phyloP scores from a whole-genome alignment of 257 asterid species.

The Ajuga chamaepitys region DNA sequence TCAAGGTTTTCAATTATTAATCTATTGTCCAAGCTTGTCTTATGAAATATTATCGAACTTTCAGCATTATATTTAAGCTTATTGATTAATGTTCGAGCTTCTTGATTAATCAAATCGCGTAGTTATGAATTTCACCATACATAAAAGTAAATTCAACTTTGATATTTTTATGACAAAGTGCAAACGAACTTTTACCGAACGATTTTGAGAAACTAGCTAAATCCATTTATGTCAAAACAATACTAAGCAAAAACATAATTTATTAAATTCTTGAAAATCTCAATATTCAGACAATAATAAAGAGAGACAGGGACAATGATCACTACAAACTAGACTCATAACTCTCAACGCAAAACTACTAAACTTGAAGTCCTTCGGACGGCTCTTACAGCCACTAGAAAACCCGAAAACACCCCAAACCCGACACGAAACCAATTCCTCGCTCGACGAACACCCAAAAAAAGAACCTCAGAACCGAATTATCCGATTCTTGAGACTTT shows the following conservation, averaged over 20 bases:
- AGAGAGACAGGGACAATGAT: background rate
- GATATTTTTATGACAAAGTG: too few relatives aligned
- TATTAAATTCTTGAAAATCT: background rate
- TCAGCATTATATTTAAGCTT: too few relatives aligned
- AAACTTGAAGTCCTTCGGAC: conserved; percentile 35
- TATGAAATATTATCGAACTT: too few relatives aligned
- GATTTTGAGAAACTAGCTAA: too few relatives aligned
- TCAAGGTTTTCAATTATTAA: too few relatives aligned
- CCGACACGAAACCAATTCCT: conserved; percentile 1
- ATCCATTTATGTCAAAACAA: too few relatives aligned
- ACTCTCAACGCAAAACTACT: background rate
- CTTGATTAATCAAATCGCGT: too few relatives aligned
- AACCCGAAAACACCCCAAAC: conserved; percentile 38
- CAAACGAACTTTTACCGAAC: too few relatives aligned
- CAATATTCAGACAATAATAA: background rate
- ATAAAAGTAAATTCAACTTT: too few relatives aligned
- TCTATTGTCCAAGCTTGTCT: too few relatives aligned
- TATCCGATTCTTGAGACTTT: conserved; percentile 12
- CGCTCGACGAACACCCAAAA: conserved; percentile 9
- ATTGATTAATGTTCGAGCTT: too few relatives aligned
- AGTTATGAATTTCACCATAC: too few relatives aligned
- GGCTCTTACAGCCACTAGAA: conserved; percentile 70
- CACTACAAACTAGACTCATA: background rate
- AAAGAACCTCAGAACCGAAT: conserved; percentile 24
- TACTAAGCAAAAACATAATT: background rate